Base-by-base conservation (phyloP, 805 yeast species). In the Phaffomyces opuntiae region DNA sequence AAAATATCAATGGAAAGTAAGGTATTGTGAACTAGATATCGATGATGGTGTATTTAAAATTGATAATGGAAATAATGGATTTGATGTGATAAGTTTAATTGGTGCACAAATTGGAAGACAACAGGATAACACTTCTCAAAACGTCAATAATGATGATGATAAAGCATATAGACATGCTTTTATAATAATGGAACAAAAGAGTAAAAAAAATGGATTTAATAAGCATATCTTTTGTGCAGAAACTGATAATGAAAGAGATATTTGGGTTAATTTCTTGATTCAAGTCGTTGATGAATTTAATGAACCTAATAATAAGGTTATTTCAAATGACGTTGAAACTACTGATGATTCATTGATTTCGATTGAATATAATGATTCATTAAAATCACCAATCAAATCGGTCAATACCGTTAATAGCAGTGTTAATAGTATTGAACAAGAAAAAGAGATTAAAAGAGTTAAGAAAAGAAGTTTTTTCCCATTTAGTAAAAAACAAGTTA, bases 191-290 rank as follows among this genome's bases (percentile, higher is more conserved):
- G 82, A 77, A 45, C 61, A 72, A 4, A 69, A 68, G 42, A 70
- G 66, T 51, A 57, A 7, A 42, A 49, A n/a, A 39, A 55, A 7
- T 38, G 42, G 42, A 3, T 54, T 47, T 27, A 75, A 77, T 1
- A 80, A 73, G 51, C 87, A 83, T 55, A 73, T 77, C 42, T 74
- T 88, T 44, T 87, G 95, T 62, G 83, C 93, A 2, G 95, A 89
- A 60, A 79, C 83, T 9, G 83, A 83, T 39, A 74, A 70, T 26
- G 96, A 88, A 57, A 73, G 91, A 46, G 90, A 83, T 55, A 67
- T 67, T 9, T 86, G 95, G 93, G 76, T 85, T 9, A 71, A 75
- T 16, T 68, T 68, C 0, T 53, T 75, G 14, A 61, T 72, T 31
- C 67, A 64, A 38, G 54, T 61, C 35, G 56, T 60, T 4, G 63